Evolutionary conservation across 2,329 filamentous ascomycete genomes (phyloP).

Genomic region (Diaporthe aspalathi): DNA sequence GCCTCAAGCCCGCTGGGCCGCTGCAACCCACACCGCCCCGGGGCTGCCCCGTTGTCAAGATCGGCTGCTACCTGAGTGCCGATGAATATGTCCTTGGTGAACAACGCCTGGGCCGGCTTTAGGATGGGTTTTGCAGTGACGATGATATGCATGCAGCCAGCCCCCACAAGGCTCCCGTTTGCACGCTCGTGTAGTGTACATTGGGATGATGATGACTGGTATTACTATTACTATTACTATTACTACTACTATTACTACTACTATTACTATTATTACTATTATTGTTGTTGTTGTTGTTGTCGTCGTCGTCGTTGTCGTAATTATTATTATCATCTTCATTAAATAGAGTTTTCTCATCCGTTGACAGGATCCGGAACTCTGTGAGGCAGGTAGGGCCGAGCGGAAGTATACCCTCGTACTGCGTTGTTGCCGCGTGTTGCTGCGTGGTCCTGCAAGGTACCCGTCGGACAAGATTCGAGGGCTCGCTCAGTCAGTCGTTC

Average conservation of each 20-base stretch:
- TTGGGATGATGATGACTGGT: no score
- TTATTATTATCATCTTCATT: no score
- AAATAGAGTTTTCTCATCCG: conserved; percentile 5
- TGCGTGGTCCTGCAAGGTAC: conserved; percentile 6
- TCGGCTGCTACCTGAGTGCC: conserved; percentile 12
- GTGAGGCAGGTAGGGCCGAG: conserved; percentile 20
- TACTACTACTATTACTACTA: no score
- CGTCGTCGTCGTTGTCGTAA: no score
- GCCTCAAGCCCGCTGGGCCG: conserved; percentile 8
- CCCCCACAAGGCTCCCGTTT: background rate
- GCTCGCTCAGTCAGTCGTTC: conserved; percentile 28
- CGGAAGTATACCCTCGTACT: no score
- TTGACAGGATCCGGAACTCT: conserved; percentile 11
- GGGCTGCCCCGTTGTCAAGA: conserved; percentile 21
- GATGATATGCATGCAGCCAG: background rate
- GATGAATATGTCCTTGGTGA: background rate
- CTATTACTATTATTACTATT: no score
- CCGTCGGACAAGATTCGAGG: conserved; percentile 3
- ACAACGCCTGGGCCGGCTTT: background rate
- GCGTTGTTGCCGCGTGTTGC: background rate
- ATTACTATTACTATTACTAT: no score
- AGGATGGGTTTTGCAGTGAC: background rate
- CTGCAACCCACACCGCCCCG: conserved; percentile 27
- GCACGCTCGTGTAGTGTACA: background rate
- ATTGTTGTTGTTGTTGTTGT: no score